Conservation (phyloP, 2,329 filamentous ascomycete species). For the Helicocarpus griseus region DNA sequence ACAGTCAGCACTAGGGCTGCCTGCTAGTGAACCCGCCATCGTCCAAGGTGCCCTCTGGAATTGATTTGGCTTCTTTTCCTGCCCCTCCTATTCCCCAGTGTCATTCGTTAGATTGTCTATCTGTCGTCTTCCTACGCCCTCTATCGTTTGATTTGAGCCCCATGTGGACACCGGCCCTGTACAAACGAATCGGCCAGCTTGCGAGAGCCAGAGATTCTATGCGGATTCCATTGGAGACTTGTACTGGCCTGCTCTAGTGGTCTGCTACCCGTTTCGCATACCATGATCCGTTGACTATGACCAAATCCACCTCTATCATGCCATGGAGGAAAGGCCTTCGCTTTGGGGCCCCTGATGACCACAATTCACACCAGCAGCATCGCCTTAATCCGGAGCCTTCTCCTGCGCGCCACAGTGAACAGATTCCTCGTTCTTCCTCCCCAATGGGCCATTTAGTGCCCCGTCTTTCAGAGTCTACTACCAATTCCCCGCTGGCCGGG, state of each 20-base stretch:
- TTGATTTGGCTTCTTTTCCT: not conserved
- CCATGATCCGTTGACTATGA: constrained; percentile 6
- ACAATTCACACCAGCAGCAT: not conserved
- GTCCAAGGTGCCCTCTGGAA: no score
- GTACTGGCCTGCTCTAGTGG: not conserved
- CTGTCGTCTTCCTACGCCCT: not conserved
- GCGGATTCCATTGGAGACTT: not conserved
- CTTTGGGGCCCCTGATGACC: constrained; percentile 4
- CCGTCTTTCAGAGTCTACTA: constrained; percentile 7
- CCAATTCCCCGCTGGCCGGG: constrained; percentile 3
- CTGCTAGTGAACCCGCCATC: no score
- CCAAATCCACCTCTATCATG: constrained; percentile 7
- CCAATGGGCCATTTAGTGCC: constrained; percentile 4
- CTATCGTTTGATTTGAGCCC: not conserved
- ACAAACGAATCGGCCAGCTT: not conserved
- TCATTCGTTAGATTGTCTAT: not conserved
- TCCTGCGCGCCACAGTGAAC: constrained; percentile 8
- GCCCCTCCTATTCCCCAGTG: not conserved
- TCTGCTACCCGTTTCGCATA: not conserved
- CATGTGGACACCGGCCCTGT: not conserved
- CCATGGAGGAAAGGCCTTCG: constrained; percentile 13
- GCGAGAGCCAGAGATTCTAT: constrained; percentile 1
- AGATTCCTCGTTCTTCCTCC: constrained; percentile 8
- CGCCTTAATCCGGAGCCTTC: not conserved
- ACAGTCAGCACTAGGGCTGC: no score